Base-by-base conservation (phyloP, 495 filamentous ascomycete species). In the Amniculicola lignicola region DNA sequence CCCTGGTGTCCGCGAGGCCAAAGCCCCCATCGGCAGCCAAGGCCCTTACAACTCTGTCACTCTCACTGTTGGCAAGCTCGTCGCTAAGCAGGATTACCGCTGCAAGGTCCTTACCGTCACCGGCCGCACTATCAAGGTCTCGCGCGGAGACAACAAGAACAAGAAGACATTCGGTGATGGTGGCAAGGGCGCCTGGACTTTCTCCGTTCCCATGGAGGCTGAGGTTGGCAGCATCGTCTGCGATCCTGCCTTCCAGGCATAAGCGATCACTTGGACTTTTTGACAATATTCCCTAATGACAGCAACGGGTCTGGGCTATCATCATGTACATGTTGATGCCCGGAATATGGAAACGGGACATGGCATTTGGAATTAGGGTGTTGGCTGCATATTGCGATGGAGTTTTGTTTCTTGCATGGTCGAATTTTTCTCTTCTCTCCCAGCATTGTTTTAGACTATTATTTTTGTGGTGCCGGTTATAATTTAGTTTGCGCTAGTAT, bases 231-330 rank as follows among this genome's bases (percentile, higher is more conserved):
- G 36, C 9, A 54, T 54, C 41, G 38, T 54, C 40, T 54, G 51
- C 41, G 51, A 54, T 18, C 51, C 51, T 6, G n/a, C 40, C 11
- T 54, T 54, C 29, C n/a, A n/a, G n/a, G n/a, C n/a, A n/a, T n/a
- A n/a, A n/a, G n/a, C n/a, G n/a, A n/a, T n/a, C n/a, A n/a, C n/a
- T n/a, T n/a, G n/a, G n/a, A n/a, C n/a, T n/a, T n/a, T n/a, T n/a
- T n/a, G n/a, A n/a, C n/a, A n/a, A n/a, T n/a, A n/a, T n/a, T n/a
- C n/a, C n/a, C n/a, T n/a, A n/a, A n/a, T n/a, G n/a, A n/a, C n/a
- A n/a, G n/a, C n/a, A n/a, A n/a, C n/a, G n/a, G n/a, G n/a, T n/a
- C n/a, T n/a, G n/a, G n/a, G n/a, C n/a, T n/a, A n/a, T n/a, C n/a
- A n/a, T n/a, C n/a, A n/a, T n/a, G n/a, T n/a, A n/a, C n/a, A n/a